Conservation (phyloP, 1,284 basidiomycete genomes). For the Marasmius fiardii region DNA sequence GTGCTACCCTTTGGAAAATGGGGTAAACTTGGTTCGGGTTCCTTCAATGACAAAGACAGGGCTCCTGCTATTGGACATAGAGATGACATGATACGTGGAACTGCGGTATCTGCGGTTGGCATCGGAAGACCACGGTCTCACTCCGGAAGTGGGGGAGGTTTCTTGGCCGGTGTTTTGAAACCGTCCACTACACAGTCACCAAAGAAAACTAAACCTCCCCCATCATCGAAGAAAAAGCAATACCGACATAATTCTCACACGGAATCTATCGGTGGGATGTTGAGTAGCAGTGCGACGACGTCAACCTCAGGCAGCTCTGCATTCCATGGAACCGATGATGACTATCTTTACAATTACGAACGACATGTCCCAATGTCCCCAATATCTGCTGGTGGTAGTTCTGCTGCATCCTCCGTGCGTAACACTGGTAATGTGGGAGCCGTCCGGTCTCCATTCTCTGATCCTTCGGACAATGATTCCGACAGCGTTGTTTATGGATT, state of each 20-base stretch:
- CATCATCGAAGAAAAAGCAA: background rate
- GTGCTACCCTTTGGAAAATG: background rate
- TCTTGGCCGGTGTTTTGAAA: background rate
- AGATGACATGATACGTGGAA: background rate
- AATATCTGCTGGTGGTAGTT: constrained; percentile 1
- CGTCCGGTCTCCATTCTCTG: constrained; percentile 1
- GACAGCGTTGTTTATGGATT: constrained; percentile 1
- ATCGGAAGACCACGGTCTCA: background rate
- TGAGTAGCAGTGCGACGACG: background rate
- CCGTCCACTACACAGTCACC: background rate
- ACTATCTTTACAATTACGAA: background rate
- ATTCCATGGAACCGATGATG: constrained; percentile 3
- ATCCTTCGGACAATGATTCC: background rate
- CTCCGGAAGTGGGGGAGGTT: background rate
- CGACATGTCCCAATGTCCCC: background rate
- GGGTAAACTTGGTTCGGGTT: constrained; percentile 3
- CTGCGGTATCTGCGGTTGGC: background rate
- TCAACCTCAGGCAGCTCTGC: background rate
- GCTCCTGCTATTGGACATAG: background rate
- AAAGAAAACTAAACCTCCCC: background rate
- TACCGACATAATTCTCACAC: constrained; percentile 2
- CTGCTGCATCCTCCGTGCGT: background rate
- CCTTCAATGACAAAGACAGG: constrained; percentile 3
- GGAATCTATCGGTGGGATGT: constrained; percentile 1
- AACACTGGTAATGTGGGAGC: background rate